Evolutionary conservation across 2,329 filamentous ascomycete species (phyloP).

Genomic region (Penicillium griseofulvum): DNA sequence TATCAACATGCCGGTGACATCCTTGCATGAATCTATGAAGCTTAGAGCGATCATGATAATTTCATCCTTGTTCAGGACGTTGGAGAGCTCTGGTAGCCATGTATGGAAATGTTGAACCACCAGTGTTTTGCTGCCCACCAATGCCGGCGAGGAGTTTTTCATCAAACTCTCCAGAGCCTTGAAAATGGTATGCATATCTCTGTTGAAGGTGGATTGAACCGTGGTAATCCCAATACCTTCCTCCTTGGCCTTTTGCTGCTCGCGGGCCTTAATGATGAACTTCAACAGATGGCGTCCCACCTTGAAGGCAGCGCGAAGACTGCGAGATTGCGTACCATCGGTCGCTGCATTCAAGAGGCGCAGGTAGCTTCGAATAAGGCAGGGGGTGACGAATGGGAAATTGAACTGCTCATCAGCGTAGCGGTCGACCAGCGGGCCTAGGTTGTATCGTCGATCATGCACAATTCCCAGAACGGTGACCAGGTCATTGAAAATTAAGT

Average conservation of each 20-base stretch:
- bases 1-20: constrained; percentile 85
- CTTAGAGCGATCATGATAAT: constrained; percentile 88
- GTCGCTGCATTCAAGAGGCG: constrained; percentile 78
- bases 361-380: constrained; percentile 81
- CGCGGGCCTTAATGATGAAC: constrained; percentile 86
- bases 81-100: constrained; percentile 88
- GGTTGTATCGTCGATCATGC: constrained; percentile 88
- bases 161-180: constrained; percentile 86
- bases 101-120: constrained; percentile 95
- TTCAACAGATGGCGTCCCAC: constrained; percentile 90
- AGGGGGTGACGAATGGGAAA: constrained; percentile 87
- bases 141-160: constrained; percentile 76
- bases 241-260: constrained; percentile 85
- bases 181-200: constrained; percentile 83
- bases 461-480: constrained; percentile 90
- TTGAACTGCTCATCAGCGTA: constrained; percentile 88
- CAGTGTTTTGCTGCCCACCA: constrained; percentile 92
- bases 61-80: constrained; percentile 74
- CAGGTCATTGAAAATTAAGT: constrained; percentile 84
- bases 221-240: constrained; percentile 80
- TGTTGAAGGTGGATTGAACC: constrained; percentile 68
- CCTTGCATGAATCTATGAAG: constrained; percentile 86
- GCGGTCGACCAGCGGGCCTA: constrained; percentile 84
- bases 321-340: constrained; percentile 78
- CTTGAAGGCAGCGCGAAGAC: constrained; percentile 87